Evolutionary conservation across 495 filamentous ascomycete species (phyloP).

Genomic region (Hypomontagnella submonticulosa): DNA sequence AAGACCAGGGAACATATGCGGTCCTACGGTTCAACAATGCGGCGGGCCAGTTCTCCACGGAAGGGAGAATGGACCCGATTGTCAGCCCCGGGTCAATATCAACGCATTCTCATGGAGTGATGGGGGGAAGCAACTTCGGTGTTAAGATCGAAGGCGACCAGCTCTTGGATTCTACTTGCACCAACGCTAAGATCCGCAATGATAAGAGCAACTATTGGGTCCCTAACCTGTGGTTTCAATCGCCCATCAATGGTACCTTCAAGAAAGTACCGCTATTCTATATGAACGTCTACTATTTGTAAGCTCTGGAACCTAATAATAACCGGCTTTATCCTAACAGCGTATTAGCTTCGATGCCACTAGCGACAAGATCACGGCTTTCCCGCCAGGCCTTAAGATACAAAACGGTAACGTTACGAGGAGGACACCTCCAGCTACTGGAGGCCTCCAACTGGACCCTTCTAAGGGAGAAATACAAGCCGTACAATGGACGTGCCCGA

Average conservation of each 20-base stretch:
- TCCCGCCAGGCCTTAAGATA: conserved; percentile 76
- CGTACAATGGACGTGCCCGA: conserved; percentile 56
- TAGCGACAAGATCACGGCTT: conserved; percentile 69
- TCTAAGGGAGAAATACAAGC: conserved; percentile 53
- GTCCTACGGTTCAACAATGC: conserved; percentile 55
- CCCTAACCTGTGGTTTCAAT: conserved; percentile 70
- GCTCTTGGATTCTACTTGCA: conserved; percentile 69
- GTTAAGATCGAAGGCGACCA: conserved; percentile 67
- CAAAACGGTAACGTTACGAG: conserved; percentile 68
- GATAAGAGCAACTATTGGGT: conserved; percentile 84
- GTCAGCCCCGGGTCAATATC: conserved; percentile 65
- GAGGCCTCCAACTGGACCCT: conserved; percentile 48
- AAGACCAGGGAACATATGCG: conserved; percentile 53
- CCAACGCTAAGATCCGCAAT: conserved; percentile 67
- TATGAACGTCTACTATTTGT: conserved; percentile 77
- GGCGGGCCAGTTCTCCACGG: conserved; percentile 54
- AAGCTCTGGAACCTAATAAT: conserved; percentile 23
- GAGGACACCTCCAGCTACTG: conserved; percentile 51
- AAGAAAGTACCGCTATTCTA: conserved; percentile 67
- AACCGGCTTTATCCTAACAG: conserved; percentile 21
- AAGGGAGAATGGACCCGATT: conserved; percentile 71
- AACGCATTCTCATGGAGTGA: conserved; percentile 71
- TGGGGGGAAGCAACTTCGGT: conserved; percentile 76
- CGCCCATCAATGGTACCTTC: conserved; percentile 69
- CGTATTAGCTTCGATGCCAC: conserved; percentile 62